Evolutionary conservation across 2,329 filamentous ascomycete genomes (phyloP), one percentile per base, ranked within the genome.

Genomic region (Fusarium sp.): DNA sequence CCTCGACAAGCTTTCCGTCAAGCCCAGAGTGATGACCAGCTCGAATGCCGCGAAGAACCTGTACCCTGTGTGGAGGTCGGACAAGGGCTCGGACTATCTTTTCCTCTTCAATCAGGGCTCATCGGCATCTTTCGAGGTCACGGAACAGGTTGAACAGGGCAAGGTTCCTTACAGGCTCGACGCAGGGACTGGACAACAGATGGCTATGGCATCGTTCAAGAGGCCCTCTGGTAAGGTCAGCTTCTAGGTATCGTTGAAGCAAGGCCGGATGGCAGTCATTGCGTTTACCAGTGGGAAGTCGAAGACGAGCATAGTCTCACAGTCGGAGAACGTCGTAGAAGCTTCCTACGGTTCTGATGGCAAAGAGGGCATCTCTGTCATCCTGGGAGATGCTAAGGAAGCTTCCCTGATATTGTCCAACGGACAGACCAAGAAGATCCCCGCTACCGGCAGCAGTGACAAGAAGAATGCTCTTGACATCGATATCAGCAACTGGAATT

Each of bases 221-320:
- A 1, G 27, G 1, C 12, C 45, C 3, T 29, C 27, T 0, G 45
- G 19, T 0, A 29, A 29, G 14, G 3, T n/a, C 10, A 29, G 4
- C 10, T 48, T 48, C 10, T 19, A 48, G 7, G 2, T 29, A 5
- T 48, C 45, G 4, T 5, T 48, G 3, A 3, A 29, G 3, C 4
- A n/a, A n/a, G 14, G 27, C 0, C 19, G 29, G 27, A 48, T 27
- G 0, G 10, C 19, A 0, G 11, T 29, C 3, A 4, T 48, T 11
- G 19, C 14, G 1, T 48, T 48, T 3, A 8, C 19, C 14, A 29
- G 27, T n/a, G 45, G 19, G 4, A 48, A 48, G 7, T 18, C 45
- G 2, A 48, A 29, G 19, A 18, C 14, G 1, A 48, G 27, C 19
- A 48, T 48, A 1, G 19, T 16, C 2, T n/a, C 45, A 0, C 45